A percentile compares a stretch with the other conserved stretches of the same genome.
Evolutionary conservation across 345 rosid genomes (phyloP).

Genomic region (Salix koriyanagi): DNA sequence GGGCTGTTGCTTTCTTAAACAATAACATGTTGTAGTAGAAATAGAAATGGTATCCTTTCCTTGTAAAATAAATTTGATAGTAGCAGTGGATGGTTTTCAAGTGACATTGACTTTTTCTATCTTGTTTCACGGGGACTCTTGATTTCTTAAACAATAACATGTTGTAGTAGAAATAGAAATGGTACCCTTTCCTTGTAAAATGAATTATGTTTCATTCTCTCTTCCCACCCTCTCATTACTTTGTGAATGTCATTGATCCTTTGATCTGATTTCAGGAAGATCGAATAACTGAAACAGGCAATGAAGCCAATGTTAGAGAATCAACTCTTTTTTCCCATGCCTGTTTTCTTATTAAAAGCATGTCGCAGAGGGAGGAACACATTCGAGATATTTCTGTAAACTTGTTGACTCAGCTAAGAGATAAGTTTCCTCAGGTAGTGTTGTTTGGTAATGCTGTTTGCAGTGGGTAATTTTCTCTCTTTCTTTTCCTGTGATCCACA

Average conservation of each 20-base stretch:
- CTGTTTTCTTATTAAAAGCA: conserved; percentile 84
- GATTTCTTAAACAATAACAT: background rate
- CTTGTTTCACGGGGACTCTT: background rate
- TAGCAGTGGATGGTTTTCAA: background rate
- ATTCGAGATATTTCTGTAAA: conserved; percentile 79
- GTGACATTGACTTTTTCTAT: background rate
- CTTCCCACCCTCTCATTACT: conserved; percentile 11
- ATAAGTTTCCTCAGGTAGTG: conserved; percentile 92
- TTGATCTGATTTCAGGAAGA: conserved; percentile 73
- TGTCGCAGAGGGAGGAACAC: conserved; percentile 97
- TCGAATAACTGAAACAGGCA: conserved; percentile 66
- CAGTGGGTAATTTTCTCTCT: background rate
- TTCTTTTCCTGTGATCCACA: conserved; percentile 5
- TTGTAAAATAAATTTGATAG: background rate
- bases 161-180: background rate
- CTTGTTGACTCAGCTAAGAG: conserved; percentile 86
- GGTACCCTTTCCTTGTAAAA: conserved; percentile 2
- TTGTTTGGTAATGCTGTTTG: conserved; percentile 7
- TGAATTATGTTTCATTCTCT: conserved; percentile 6
- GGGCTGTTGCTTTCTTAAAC: background rate
- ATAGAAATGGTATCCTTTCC: background rate
- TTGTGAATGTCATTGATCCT: conserved; percentile 15
- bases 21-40: background rate
- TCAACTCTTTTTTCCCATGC: conserved; percentile 74
- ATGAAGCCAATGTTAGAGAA: conserved; percentile 77